Evolutionary conservation across 129 eudicot species (phyloP).

Genomic region (Artemisia argyi): DNA sequence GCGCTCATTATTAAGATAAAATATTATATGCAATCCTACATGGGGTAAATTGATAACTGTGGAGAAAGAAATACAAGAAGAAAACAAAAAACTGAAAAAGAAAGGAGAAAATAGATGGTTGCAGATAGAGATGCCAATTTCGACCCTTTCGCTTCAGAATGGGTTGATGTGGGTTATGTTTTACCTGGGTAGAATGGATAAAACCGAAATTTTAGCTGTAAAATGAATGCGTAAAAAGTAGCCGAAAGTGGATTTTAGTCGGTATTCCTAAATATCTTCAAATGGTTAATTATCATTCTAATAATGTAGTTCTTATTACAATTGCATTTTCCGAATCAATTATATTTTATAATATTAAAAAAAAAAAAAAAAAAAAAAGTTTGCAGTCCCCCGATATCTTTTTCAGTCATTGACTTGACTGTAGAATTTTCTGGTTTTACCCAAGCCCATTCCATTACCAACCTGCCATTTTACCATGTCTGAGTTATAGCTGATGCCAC

Average conservation of each 20-base stretch:
- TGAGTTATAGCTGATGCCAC: not conserved
- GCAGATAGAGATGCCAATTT: not conserved
- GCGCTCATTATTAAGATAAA: not conserved
- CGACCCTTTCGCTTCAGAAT: not conserved
- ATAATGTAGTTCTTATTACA: not conserved
- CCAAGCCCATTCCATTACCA: not conserved
- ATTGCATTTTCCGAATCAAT: not conserved
- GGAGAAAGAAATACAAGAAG: not conserved
- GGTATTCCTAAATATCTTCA: not conserved
- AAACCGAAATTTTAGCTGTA: not conserved
- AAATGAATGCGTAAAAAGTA: not conserved
- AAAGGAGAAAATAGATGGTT: not conserved
- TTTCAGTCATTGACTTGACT: not conserved
- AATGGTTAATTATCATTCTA: not conserved
- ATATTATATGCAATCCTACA: not conserved
- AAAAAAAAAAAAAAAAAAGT: not conserved
- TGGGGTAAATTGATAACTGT: not conserved
- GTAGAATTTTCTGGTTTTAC: not conserved
- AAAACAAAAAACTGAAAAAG: not conserved
- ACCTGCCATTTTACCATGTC: not conserved
- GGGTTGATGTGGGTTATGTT: not conserved
- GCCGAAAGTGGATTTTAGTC: too few species aligned
- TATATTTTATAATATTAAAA: not conserved
- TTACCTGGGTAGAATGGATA: not conserved
- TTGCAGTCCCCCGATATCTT: not conserved